Percentiles rank a stretch among this genome's conserved stretches.
phyloP scores from a whole-genome alignment of 2,329 filamentous ascomycete species.

The Fusarium oligoseptatum region DNA sequence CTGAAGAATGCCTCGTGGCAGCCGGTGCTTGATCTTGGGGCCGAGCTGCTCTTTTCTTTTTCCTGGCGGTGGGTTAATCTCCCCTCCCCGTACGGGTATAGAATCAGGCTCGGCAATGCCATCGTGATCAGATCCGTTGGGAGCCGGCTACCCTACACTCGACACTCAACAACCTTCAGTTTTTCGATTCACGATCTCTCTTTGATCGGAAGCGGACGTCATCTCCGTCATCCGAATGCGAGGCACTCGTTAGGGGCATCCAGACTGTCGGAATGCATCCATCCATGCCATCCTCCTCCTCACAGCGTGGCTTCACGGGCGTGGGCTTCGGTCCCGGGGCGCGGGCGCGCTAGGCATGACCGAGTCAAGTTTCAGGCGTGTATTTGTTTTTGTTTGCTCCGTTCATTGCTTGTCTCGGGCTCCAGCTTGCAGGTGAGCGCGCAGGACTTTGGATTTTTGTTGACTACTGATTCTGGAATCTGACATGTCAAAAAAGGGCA shows the following conservation, averaged over 20 bases:
- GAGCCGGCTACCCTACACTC: conserved; percentile 7
- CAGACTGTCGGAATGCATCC: conserved; percentile 26
- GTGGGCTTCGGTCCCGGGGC: not conserved
- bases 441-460: conserved; percentile 13
- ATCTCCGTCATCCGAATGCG: not conserved
- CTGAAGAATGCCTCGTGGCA: conserved; percentile 14
- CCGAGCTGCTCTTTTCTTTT: not conserved
- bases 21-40: not conserved
- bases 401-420: conserved; percentile 5
- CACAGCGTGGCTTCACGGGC: not conserved
- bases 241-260: conserved; percentile 9
- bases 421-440: conserved; percentile 12
- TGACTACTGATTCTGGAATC: conserved; percentile 35
- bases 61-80: conserved; percentile 17
- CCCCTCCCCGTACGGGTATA: not conserved
- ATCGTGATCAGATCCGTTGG: not conserved
- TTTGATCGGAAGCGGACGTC: not conserved
- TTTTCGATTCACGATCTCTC: not conserved
- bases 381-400: conserved; percentile 3
- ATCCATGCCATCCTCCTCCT: not conserved
- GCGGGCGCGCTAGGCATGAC: conserved; percentile 26
- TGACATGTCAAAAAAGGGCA: conserved; percentile 34
- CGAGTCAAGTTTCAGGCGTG: conserved; percentile 9
- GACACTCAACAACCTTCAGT: not conserved
- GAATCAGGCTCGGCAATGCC: conserved; percentile 3